Base-by-base conservation (phyloP, 106 monocot genomes). In the Dioscorea zingiberensis region DNA sequence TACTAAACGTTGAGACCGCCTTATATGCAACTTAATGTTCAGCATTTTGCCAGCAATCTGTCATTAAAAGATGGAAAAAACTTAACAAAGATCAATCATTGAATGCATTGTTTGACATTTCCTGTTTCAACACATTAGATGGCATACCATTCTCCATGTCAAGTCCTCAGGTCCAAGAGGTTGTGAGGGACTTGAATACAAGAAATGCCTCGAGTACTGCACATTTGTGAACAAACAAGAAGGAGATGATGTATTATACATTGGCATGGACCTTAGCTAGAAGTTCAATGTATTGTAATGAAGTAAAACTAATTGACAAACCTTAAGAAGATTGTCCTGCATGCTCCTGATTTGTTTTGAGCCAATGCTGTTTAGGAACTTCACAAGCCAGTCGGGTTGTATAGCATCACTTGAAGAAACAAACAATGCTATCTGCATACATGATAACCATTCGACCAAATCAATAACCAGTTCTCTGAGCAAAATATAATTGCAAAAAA, bases 31-130 rank as follows among this genome's bases (percentile, higher is more conserved):
- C 72, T 86, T 93, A 65, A 89, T 77, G 59, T 86, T 89, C 68
- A 77, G 74, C 76, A 93, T 68, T 28, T 89, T 93, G 48, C 89
- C 93, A 49, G 93, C 83, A 79, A 93, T 83, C 93, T 93, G 73
- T 24, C 5, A 47, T 2, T 25, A 55, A 8, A 26, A 13, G 17
- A 47, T 21, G 23, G 17, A 59, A 60, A 23, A 21, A 66, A 23
- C 25, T 44, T 7, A 32, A n/a, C 64, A 55, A 32, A 54, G 57
- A 6, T 19, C 46, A 8, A 47, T 47, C 15, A n/a, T 13, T 32
- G n/a, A 61, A n/a, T 61, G 30, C 2, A 4, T 7, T 51, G 51
- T 13, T 61, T n/a, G 61, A n/a, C n/a, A n/a, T n/a, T n/a, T n/a
- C n/a, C n/a, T n/a, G n/a, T n/a, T n/a, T n/a, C 13, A 7, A 61